phyloP scores from a whole-genome alignment of 2,329 filamentous ascomycete genomes.

The Fusarium incarnatum region DNA sequence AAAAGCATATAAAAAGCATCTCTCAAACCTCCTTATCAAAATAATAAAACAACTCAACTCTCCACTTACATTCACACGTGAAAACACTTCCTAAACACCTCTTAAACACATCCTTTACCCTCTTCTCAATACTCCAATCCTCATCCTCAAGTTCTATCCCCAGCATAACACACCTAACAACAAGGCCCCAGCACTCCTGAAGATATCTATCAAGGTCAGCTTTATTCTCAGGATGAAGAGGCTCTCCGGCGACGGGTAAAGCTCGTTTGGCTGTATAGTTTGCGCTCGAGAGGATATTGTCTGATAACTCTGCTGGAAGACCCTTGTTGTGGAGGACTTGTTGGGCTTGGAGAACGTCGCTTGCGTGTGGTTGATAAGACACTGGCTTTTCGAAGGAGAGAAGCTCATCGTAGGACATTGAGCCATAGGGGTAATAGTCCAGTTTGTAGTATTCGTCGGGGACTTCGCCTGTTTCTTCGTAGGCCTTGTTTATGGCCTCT shows the following conservation, averaged over 20 bases:
- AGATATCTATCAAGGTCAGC: slow-evolving; percentile 1
- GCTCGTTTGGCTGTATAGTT: background rate
- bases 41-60: background rate
- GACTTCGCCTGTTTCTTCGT: background rate
- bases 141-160: background rate
- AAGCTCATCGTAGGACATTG: slow-evolving; percentile 15
- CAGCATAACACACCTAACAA: slow-evolving; percentile 20
- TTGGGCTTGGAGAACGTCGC: background rate
- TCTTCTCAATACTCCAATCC: background rate
- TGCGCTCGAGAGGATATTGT: background rate
- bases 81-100: background rate
- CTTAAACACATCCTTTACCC: accelerated
- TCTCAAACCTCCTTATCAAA: background rate
- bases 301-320: slow-evolving; percentile 1
- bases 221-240: background rate
- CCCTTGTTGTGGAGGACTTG: background rate
- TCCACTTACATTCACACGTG: background rate
- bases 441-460: background rate
- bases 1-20: too few species aligned
- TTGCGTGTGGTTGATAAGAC: background rate
- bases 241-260: background rate
- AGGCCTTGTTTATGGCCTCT: background rate
- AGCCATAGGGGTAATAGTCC: slow-evolving; percentile 10
- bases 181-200: slow-evolving; percentile 22
- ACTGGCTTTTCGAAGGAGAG: slow-evolving; percentile 11